Evolutionary conservation across 306 rosid species (phyloP), one percentile per base, ranked within the genome.

Genomic region (Vigna unguiculata): DNA sequence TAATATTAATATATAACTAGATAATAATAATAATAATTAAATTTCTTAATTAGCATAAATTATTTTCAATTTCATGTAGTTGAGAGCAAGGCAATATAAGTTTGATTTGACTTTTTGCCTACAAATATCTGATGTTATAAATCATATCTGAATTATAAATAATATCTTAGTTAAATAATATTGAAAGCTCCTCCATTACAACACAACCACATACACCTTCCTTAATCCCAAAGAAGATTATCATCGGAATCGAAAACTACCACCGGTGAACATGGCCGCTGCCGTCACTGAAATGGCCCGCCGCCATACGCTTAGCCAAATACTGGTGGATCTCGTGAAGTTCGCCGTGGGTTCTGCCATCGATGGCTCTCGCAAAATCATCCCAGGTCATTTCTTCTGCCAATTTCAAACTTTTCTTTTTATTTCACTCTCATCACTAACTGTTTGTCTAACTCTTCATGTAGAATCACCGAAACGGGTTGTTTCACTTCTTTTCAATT

Each of bases 301-400:
- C 72, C 78, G 84, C 83, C 38, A 74, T 76, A 66, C 74, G n/a
- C 28, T 80, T n/a, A 72, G 61, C 82, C 84, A 63, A 46, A 20
- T 93, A 69, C 84, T 93, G 24, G 38, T 17, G 3, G 74, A 74
- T 43, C n/a, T 91, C 79, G 82, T 86, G 81, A 91, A 85, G 83
- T 91, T 91, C 62, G 88, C 91, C 45, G 78, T 86, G 2, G 95
- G 87, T 58, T 89, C 95, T 51, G 79, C 89, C 58, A 61, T 89
- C 80, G 84, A 76, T 21, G 77, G 66, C 71, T 80, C 93, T 71
- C 86, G 86, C 87, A 81, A 75, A 79, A 60, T 86, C 75, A 64
- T 77, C 81, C 77, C 86, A 4, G 97, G 98, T 93, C 64, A 5
- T 85, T 78, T 63, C 62, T 74, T 43, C 61, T 85, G 32, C 19